These are phyloP conservation scores for Gynostemma pentaphyllum DNA, from an alignment of 306 rosid species.

Conservation along the genomic window DNA sequence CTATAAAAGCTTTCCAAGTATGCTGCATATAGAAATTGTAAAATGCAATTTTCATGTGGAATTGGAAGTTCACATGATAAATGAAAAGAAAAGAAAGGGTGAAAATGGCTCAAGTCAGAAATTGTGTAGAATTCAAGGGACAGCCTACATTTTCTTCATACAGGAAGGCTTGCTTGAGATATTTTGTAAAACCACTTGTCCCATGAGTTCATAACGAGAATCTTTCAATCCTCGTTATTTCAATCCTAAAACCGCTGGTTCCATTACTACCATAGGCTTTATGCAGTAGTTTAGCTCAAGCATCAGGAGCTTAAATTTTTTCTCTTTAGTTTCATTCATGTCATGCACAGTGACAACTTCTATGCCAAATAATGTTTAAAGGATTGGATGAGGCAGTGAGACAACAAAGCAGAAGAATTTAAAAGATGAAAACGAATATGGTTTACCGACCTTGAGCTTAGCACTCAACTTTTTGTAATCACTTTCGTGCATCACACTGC, in stretches of 20 bases:
- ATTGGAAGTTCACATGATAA: not conserved
- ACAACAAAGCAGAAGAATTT: not conserved
- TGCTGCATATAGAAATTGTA: not conserved
- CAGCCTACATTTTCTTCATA: too few relatives aligned
- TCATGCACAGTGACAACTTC: not conserved
- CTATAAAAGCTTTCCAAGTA: not conserved
- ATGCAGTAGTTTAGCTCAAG: not conserved
- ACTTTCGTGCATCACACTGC: slow-evolving; percentile 79
- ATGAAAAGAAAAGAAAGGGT: not conserved
- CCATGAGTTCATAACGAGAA: too few relatives aligned
- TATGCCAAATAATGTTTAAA: not conserved
- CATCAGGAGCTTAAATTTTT: not conserved
- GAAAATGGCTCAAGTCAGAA: not conserved
- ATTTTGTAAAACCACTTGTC: too few relatives aligned
- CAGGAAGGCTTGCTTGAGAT: too few relatives aligned
- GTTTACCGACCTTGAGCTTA: slow-evolving; percentile 75
- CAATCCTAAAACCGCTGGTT: too few relatives aligned
- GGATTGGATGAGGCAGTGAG: not conserved
- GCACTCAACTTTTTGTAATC: slow-evolving; percentile 95
- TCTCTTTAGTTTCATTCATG: too few relatives aligned
- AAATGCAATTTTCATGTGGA: not conserved
- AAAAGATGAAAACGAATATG: slow-evolving; percentile 3
- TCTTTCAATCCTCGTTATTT: too few relatives aligned
- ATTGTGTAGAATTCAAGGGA: too few relatives aligned
- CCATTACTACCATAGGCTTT: not conserved